Evolutionary conservation across 164 flowering plant species (phyloP).

Genomic region (Nymphaea colorata): DNA sequence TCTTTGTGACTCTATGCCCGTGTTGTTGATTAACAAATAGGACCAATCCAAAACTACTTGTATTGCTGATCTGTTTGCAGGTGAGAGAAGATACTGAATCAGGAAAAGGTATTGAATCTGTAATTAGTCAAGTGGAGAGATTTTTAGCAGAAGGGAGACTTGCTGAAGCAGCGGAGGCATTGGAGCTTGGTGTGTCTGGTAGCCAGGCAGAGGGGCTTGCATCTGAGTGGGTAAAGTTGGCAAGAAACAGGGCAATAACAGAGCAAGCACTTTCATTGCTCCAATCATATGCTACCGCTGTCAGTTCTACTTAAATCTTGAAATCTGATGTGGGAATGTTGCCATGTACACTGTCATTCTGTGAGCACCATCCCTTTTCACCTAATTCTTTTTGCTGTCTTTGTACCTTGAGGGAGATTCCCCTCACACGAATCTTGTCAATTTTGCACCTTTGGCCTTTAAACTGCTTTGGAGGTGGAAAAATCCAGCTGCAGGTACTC

Average conservation of each 20-base stretch:
- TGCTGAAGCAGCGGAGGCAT: constrained; percentile 76
- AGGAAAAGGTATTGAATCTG: constrained; percentile 77
- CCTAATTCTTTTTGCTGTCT: background rate
- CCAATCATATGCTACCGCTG: constrained; percentile 72
- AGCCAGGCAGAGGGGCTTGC: constrained; percentile 65
- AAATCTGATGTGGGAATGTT: background rate
- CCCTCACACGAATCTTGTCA: background rate
- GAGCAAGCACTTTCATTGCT: constrained; percentile 83
- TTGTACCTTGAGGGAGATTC: background rate
- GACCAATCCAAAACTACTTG: background rate
- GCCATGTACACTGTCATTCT: too few relatives aligned
- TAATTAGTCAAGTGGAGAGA: constrained; percentile 58
- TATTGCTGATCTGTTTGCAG: constrained; percentile 18
- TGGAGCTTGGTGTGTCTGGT: constrained; percentile 69
- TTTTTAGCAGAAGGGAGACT: constrained; percentile 76
- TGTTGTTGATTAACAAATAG: background rate
- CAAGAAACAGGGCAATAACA: constrained; percentile 71
- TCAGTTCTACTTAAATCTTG: constrained; percentile 38
- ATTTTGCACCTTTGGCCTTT: background rate
- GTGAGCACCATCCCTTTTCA: background rate
- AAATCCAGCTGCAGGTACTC: background rate
- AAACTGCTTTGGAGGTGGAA: background rate
- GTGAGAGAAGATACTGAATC: constrained; percentile 48
- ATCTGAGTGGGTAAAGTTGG: constrained; percentile 60
- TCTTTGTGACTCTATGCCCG: background rate